phyloP scores from a whole-genome alignment of 306 rosid species.

The Begonia masoniana region DNA sequence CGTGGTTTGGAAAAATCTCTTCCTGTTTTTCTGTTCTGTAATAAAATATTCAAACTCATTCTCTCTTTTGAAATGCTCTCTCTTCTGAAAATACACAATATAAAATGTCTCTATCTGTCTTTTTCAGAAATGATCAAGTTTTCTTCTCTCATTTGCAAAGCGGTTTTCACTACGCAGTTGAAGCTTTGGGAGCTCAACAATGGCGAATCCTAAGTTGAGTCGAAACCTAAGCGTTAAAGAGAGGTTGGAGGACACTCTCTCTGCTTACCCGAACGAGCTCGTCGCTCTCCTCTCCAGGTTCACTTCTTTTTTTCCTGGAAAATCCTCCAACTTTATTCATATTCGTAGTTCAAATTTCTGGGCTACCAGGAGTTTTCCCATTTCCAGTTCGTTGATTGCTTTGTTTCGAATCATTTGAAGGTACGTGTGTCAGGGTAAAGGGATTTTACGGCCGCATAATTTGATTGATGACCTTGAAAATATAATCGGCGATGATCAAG shows the following conservation, averaged over 20 bases:
- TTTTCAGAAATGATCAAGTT: no score
- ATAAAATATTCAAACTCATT: no score
- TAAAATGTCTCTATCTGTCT: no score
- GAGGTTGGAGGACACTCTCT: constrained; percentile 69
- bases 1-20: no score
- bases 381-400: background rate
- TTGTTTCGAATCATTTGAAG: constrained; percentile 18
- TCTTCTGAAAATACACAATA: no score
- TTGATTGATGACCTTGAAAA: constrained; percentile 69
- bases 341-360: background rate
- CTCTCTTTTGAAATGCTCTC: no score
- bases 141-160: no score
- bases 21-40: no score
- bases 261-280: constrained; percentile 77
- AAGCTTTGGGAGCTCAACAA: constrained; percentile 9
- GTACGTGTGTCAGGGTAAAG: constrained; percentile 80
- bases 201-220: constrained; percentile 39
- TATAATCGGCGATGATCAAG: constrained; percentile 23
- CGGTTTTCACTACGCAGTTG: no score
- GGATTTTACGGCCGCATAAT: constrained; percentile 77
- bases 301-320: background rate
- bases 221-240: constrained; percentile 65
- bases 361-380: background rate
- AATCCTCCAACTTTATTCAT: background rate
- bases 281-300: constrained; percentile 87